phyloP scores from a whole-genome alignment of 805 yeast genomes.

The Clavispora carvajalis region DNA sequence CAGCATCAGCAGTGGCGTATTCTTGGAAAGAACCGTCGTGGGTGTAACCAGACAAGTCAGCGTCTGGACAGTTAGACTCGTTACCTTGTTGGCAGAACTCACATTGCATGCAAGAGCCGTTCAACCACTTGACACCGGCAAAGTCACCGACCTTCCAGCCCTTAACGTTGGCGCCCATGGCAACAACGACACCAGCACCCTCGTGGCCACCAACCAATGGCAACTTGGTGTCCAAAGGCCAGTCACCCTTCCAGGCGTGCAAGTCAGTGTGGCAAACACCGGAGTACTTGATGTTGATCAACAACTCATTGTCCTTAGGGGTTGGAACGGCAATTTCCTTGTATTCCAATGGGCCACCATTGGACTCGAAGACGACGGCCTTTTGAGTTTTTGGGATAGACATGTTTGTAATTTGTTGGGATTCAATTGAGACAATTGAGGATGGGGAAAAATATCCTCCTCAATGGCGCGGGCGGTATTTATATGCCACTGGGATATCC shows the following conservation, averaged over 20 bases:
- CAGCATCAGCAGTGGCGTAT: conserved; percentile 61
- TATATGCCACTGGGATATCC: neutral
- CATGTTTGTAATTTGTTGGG: conserved; percentile 6
- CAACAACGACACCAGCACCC: conserved; percentile 46
- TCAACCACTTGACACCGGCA: conserved; percentile 44
- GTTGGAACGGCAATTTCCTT: conserved; percentile 37
- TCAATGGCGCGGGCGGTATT: neutral
- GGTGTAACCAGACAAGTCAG: conserved; percentile 70
- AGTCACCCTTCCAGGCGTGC: conserved; percentile 45
- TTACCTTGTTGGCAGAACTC: conserved; percentile 37
- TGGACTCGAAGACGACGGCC: conserved; percentile 38
- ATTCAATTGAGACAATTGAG: neutral
- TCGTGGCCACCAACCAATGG: conserved; percentile 46
- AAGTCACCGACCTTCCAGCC: conserved; percentile 41
- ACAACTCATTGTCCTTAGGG: conserved; percentile 37
- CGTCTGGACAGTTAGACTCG: conserved; percentile 56
- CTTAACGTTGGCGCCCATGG: conserved; percentile 35
- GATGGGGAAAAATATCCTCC: neutral
- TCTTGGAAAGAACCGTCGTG: conserved; percentile 69
- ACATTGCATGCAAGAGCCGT: conserved; percentile 39
- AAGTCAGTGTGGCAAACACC: conserved; percentile 45
- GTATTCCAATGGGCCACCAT: conserved; percentile 38
- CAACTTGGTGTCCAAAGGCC: conserved; percentile 41
- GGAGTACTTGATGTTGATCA: conserved; percentile 41
- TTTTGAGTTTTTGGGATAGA: conserved; percentile 37